Conservation (phyloP, 495 filamentous ascomycete species). For the Thermothielavioides terrestris region DNA sequence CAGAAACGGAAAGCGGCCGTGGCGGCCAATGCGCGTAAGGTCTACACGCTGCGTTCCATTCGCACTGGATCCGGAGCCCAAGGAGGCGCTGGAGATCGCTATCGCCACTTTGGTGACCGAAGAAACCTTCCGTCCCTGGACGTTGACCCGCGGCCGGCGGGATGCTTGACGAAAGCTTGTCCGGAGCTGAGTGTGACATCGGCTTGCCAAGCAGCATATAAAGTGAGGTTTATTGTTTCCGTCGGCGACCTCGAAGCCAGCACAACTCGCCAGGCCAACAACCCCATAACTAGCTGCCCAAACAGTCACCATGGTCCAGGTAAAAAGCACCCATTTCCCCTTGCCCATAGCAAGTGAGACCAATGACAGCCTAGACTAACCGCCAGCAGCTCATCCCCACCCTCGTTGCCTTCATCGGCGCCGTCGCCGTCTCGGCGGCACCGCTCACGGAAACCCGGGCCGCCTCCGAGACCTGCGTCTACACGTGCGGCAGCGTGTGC, state of each 20-base stretch:
- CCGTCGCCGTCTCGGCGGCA: constrained; percentile 24
- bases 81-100: neutral
- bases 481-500: constrained; percentile 31
- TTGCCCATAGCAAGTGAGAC: neutral
- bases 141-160: neutral
- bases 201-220: neutral
- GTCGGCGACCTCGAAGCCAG: too few relatives aligned
- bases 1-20: too few relatives aligned
- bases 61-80: too few relatives aligned
- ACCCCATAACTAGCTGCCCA: neutral
- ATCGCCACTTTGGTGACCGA: neutral
- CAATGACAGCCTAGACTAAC: neutral
- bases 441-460: constrained; percentile 18
- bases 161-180: neutral
- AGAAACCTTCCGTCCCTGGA: constrained; percentile 3
- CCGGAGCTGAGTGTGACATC: too few relatives aligned
- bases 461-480: constrained; percentile 23
- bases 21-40: too few relatives aligned
- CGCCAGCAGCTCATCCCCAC: constrained; percentile 22
- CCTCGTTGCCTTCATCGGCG: constrained; percentile 22
- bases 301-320: constrained; percentile 9
- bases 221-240: too few relatives aligned
- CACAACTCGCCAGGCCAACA: too few relatives aligned
- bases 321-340: neutral
- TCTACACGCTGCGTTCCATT: too few relatives aligned